Evolutionary conservation across 805 yeast species (phyloP).

Genomic region (Cyberlindnera samutprakarnensis): DNA sequence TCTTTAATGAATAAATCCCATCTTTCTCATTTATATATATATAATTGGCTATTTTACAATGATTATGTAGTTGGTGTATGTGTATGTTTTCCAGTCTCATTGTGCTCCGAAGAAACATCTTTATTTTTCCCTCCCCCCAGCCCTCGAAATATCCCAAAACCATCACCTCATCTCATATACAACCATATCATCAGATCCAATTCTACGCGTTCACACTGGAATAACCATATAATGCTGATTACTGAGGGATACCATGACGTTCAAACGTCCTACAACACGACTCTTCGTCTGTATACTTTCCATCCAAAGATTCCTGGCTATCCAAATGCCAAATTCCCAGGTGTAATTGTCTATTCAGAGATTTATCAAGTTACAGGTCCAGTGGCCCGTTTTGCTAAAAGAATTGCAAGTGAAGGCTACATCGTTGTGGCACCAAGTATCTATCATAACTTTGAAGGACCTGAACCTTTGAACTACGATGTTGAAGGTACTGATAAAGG

Average conservation of each 20-base stretch:
- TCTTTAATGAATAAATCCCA: too few species aligned
- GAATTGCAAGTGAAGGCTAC: constrained; percentile 73
- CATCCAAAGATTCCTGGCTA: constrained; percentile 66
- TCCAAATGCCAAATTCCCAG: constrained; percentile 78
- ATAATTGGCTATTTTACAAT: too few species aligned
- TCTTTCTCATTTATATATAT: too few species aligned
- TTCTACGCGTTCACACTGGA: too few species aligned
- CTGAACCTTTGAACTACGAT: constrained; percentile 63
- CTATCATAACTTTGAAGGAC: constrained; percentile 64
- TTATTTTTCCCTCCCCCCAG: too few species aligned
- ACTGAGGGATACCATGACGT: constrained; percentile 60
- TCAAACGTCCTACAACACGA: constrained; percentile 55
- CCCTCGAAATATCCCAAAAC: too few species aligned
- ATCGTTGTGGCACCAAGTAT: constrained; percentile 75
- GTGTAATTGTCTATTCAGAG: constrained; percentile 71
- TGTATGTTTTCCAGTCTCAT: too few species aligned
- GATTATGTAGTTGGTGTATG: too few species aligned
- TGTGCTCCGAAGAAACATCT: too few species aligned
- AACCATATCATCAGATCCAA: too few species aligned
- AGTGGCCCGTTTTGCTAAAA: constrained; percentile 68
- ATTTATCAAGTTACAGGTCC: constrained; percentile 83
- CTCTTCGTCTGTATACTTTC: constrained; percentile 56
- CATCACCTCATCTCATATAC: too few species aligned
- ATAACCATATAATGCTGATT: constrained; percentile 68
- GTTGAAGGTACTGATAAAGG: constrained; percentile 71